Evolutionary conservation across 768 basidiomycete species (phyloP).

Genomic region (Leccinellum albellum): DNA sequence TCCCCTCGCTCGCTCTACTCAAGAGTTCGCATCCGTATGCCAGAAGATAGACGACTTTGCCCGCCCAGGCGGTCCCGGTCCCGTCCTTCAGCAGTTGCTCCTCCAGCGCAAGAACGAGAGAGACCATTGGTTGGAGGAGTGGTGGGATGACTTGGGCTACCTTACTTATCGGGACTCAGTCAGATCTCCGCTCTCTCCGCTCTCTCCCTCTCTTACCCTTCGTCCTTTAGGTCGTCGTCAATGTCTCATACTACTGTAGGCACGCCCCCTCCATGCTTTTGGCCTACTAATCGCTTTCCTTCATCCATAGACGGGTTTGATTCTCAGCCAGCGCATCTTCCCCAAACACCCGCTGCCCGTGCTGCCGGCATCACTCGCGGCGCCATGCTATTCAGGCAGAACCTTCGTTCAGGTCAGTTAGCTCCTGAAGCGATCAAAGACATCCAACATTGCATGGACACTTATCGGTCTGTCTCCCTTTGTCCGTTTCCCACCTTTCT

Average conservation of each 20-base stretch:
- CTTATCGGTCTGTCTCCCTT: conserved; percentile 54
- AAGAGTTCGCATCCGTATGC: conserved; percentile 52
- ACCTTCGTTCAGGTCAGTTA: conserved; percentile 62
- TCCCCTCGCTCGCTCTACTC: conserved; percentile 65
- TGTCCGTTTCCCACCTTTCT: background rate
- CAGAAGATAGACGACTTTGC: conserved; percentile 69
- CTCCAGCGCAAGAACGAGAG: conserved; percentile 49
- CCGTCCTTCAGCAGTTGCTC: conserved; percentile 62
- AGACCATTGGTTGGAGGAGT: conserved; percentile 85
- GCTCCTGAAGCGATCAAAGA: conserved; percentile 65
- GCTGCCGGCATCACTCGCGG: conserved; percentile 71
- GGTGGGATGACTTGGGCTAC: conserved; percentile 91
- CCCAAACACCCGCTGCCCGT: conserved; percentile 54
- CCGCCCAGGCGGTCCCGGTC: conserved; percentile 36
- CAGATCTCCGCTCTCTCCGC: conserved; percentile 18
- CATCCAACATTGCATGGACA: conserved; percentile 80
- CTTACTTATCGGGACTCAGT: conserved; percentile 85
- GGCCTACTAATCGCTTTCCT: background rate
- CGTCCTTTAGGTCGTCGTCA: conserved; percentile 64
- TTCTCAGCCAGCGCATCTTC: conserved; percentile 56
- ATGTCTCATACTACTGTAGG: conserved; percentile 93
- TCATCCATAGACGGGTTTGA: conserved; percentile 67
- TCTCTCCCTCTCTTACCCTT: conserved; percentile 1
- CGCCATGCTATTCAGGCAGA: conserved; percentile 70
- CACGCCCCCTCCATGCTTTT: background rate